Evolutionary conservation across 2,329 filamentous ascomycete species (phyloP).

Genomic region (Mariannaea elegans): DNA sequence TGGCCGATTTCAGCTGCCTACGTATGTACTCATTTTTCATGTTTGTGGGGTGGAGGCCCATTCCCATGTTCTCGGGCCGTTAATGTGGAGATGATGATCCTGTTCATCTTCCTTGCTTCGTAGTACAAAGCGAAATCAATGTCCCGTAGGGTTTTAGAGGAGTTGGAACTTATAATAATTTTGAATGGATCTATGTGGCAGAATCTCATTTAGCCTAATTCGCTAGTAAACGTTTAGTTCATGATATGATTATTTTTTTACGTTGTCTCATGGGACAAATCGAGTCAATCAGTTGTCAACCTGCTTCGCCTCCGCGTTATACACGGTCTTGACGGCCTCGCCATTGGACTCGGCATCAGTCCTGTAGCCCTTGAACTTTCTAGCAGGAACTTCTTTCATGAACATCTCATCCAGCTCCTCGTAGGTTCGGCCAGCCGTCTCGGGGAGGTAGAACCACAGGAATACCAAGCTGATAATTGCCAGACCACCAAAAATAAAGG

Average conservation of each 20-base stretch:
- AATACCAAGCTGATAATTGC: slow-evolving; percentile 44
- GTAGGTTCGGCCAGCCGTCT: slow-evolving; percentile 38
- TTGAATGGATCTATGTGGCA: background rate
- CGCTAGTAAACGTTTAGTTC: slow-evolving; percentile 17
- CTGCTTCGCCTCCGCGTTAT: slow-evolving; percentile 26
- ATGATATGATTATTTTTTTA: background rate
- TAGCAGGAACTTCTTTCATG: slow-evolving; percentile 35
- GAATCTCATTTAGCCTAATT: background rate
- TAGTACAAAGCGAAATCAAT: no score
- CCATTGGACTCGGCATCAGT: slow-evolving; percentile 26
- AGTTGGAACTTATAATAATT: no score
- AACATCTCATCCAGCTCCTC: slow-evolving; percentile 42
- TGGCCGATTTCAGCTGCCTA: background rate
- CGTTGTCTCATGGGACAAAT: slow-evolving; percentile 1
- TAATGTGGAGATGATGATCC: background rate
- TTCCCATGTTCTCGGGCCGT: background rate
- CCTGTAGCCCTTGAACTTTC: slow-evolving; percentile 37
- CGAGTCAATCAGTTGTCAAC: background rate
- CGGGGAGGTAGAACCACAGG: slow-evolving; percentile 49
- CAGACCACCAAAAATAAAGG: slow-evolving; percentile 46
- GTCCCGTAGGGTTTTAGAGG: no score
- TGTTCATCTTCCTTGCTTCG: background rate
- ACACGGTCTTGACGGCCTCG: slow-evolving; percentile 27
- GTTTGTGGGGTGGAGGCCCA: background rate
- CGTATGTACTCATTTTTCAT: background rate